phyloP scores from a whole-genome alignment of 1,284 basidiomycete species.

The Ganoderma lingzhi region DNA sequence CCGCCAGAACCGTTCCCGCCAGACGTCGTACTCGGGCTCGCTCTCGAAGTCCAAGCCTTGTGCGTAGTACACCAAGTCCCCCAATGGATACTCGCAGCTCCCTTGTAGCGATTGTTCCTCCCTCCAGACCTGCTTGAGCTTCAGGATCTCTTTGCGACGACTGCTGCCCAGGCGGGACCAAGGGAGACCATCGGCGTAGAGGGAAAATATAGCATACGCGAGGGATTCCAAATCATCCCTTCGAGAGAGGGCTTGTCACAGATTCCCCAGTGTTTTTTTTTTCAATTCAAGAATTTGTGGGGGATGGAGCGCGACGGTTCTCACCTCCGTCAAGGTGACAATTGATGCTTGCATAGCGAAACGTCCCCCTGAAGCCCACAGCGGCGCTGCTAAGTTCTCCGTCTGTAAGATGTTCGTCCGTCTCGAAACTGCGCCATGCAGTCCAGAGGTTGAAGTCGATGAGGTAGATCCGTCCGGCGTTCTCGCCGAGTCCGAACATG shows the following conservation, averaged over 20 bases:
- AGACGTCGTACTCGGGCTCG: not conserved
- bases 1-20: not conserved
- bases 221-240: not conserved
- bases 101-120: not conserved
- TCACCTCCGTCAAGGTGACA: not conserved
- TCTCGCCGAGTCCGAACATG: not conserved
- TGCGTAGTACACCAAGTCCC: not conserved
- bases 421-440: not conserved
- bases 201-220: not conserved
- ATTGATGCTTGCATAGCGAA: not conserved
- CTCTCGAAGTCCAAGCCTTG: not conserved
- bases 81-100: not conserved
- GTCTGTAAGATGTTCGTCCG: not conserved
- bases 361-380: not conserved
- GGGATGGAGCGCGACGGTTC: not conserved
- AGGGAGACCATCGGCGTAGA: not conserved
- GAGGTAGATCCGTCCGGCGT: not conserved
- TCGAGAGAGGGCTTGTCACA: not conserved
- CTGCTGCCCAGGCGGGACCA: not conserved
- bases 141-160: not conserved
- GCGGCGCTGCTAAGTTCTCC: not conserved
- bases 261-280: not conserved
- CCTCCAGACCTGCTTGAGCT: not conserved
- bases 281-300: not conserved
- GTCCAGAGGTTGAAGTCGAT: slow-evolving; percentile 6